Conservation (phyloP, 2,329 filamentous ascomycete species). For the Talaromyces sp. region DNA sequence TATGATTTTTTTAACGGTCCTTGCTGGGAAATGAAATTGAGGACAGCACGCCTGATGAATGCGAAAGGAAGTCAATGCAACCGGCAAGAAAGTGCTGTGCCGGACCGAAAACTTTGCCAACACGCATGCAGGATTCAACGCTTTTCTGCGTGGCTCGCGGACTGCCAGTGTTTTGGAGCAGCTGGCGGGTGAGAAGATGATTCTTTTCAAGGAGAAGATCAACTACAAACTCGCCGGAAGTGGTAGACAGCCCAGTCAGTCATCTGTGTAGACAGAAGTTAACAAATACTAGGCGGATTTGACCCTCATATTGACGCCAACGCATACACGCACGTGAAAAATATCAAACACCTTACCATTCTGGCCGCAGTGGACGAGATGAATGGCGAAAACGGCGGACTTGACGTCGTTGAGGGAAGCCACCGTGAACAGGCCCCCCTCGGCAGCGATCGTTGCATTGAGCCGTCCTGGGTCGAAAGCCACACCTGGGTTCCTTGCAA, state of each 20-base stretch:
- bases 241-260: slow-evolving; percentile 15
- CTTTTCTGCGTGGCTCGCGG: slow-evolving; percentile 29
- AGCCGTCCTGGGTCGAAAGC: slow-evolving; percentile 26
- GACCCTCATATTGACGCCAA: slow-evolving; percentile 37
- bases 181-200: slow-evolving; percentile 33
- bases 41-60: not conserved
- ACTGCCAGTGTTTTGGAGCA: slow-evolving; percentile 26
- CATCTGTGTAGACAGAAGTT: slow-evolving; percentile 13
- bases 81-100: slow-evolving; percentile 26
- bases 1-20: not conserved
- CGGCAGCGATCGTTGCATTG: slow-evolving; percentile 30
- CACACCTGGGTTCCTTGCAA: slow-evolving; percentile 31
- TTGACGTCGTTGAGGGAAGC: slow-evolving; percentile 37
- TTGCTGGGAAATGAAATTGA: not conserved
- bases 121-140: slow-evolving; percentile 27
- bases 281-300: slow-evolving; percentile 27
- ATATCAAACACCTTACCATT: slow-evolving; percentile 37
- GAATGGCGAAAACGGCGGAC: slow-evolving; percentile 31
- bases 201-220: slow-evolving; percentile 42
- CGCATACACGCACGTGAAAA: slow-evolving; percentile 38
- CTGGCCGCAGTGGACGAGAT: slow-evolving; percentile 35
- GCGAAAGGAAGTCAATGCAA: slow-evolving; percentile 23
- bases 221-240: slow-evolving; percentile 40
- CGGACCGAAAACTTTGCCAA: slow-evolving; percentile 32
- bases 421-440: slow-evolving; percentile 32